phyloP scores from a whole-genome alignment of 352 stramenopile genomes.

The Phytophthora fragariaefolia region DNA sequence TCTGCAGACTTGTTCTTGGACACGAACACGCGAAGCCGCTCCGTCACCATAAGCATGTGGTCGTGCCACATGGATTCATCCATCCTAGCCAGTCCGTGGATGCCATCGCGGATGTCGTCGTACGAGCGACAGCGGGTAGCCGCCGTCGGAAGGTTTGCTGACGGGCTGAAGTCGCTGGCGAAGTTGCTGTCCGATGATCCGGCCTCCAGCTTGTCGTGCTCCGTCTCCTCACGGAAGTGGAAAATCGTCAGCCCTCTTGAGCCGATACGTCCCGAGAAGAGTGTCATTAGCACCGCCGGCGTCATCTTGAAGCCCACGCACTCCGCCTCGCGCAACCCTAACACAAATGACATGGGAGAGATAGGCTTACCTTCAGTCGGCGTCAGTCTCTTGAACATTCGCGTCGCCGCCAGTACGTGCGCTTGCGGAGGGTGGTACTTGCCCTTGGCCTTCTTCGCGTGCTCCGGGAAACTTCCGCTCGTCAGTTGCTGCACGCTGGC shows the following conservation, averaged over 20 bases:
- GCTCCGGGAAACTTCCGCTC: background rate
- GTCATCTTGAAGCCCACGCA: slow-evolving; percentile 11
- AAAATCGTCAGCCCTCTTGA: slow-evolving; percentile 12
- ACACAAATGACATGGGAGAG: slow-evolving; percentile 19
- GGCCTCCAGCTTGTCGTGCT: slow-evolving; percentile 4
- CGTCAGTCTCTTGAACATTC: slow-evolving; percentile 8
- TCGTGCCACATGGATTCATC: too few relatives aligned
- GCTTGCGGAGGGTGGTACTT: slow-evolving; percentile 2
- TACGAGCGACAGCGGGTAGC: background rate
- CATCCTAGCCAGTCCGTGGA: slow-evolving; percentile 10
- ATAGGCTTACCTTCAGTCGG: slow-evolving; percentile 14
- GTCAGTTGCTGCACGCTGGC: background rate
- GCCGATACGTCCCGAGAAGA: slow-evolving; percentile 19
- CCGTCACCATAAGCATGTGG: too few relatives aligned
- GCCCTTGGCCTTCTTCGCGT: background rate
- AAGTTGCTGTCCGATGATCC: slow-evolving; percentile 17
- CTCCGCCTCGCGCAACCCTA: slow-evolving; percentile 12
- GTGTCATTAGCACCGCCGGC: slow-evolving; percentile 14
- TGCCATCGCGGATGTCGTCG: slow-evolving; percentile 18
- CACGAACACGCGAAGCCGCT: too few relatives aligned
- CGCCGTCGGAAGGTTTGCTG: background rate
- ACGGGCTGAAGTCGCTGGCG: slow-evolving; percentile 21
- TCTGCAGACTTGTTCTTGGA: slow-evolving; percentile 29
- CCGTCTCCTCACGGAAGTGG: slow-evolving; percentile 12
- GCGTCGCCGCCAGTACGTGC: slow-evolving; percentile 7